Conservation (phyloP, 1,284 basidiomycete species). For the Vanrija pseudolonga region DNA sequence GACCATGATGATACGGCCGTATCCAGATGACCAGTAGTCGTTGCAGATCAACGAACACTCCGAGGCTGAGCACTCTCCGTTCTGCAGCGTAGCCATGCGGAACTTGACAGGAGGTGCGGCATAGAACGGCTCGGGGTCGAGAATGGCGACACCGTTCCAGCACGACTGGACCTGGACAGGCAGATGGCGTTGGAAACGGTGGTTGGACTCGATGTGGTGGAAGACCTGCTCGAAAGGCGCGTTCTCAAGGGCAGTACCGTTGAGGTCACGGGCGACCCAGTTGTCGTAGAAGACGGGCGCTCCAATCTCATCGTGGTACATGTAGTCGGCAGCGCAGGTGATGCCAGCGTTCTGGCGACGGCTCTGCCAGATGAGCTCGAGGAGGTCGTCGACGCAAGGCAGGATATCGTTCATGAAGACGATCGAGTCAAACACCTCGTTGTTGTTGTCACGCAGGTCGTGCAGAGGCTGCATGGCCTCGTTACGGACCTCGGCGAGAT, state of each 20-base stretch:
- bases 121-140: slow-evolving; percentile 91
- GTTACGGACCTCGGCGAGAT: slow-evolving; percentile 93
- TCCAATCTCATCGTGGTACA: slow-evolving; percentile 91
- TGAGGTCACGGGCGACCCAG: slow-evolving; percentile 95
- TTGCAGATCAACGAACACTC: slow-evolving; percentile 93
- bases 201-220: slow-evolving; percentile 68
- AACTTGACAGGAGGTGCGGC: slow-evolving; percentile 80
- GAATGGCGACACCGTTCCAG: slow-evolving; percentile 91
- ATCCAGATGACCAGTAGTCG: slow-evolving; percentile 85
- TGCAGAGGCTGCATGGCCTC: slow-evolving; percentile 87
- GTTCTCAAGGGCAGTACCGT: slow-evolving; percentile 93
- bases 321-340: slow-evolving; percentile 93
- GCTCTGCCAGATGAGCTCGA: slow-evolving; percentile 93
- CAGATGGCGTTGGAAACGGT: slow-evolving; percentile 81
- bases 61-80: slow-evolving; percentile 84
- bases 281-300: slow-evolving; percentile 95
- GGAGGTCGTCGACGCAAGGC: slow-evolving; percentile 88
- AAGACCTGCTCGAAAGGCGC: slow-evolving; percentile 91
- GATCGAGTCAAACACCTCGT: slow-evolving; percentile 88
- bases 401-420: slow-evolving; percentile 98
- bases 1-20: slow-evolving; percentile 92
- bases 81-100: slow-evolving; percentile 76
- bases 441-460: slow-evolving; percentile 81
- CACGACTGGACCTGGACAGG: slow-evolving; percentile 93
- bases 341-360: slow-evolving; percentile 89